Percentiles rank a stretch among this genome's conserved stretches.
phyloP scores from a whole-genome alignment of 108 stramenopile genomes.

The Discostella pseudostelligera region DNA sequence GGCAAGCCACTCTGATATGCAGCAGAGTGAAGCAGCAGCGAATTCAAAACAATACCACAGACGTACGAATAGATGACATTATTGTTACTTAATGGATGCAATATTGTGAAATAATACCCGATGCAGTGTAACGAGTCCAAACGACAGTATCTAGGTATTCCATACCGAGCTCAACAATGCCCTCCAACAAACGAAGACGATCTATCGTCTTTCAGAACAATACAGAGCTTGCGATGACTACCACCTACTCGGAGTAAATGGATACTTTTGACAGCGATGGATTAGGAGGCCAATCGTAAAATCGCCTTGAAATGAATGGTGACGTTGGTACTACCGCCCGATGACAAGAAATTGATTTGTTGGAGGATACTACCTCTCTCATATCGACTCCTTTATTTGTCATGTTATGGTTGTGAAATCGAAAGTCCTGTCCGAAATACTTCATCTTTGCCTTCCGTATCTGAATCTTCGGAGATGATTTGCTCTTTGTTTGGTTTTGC shows the following conservation, averaged over 20 bases:
- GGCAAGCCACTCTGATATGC: conserved; percentile 17
- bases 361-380: conserved; percentile 11
- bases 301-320: conserved; percentile 59
- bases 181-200: too few relatives aligned
- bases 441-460: conserved; percentile 3
- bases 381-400: conserved; percentile 31
- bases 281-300: conserved; percentile 81
- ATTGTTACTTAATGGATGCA: too few relatives aligned
- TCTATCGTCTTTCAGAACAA: too few relatives aligned
- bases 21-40: background rate
- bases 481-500: background rate
- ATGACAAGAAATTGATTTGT: conserved; percentile 38
- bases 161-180: background rate
- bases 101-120: too few relatives aligned
- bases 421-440: conserved; percentile 12
- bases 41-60: background rate
- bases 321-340: conserved; percentile 65
- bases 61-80: background rate
- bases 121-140: too few relatives aligned
- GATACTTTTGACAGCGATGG: conserved; percentile 34
- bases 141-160: too few relatives aligned
- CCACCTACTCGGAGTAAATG: conserved; percentile 2
- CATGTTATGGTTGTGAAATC: conserved; percentile 41
- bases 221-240: too few relatives aligned
- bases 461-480: conserved; percentile 14